Conservation (phyloP, 176 grass and related monocot species). For the Coix lacrymajobi region DNA sequence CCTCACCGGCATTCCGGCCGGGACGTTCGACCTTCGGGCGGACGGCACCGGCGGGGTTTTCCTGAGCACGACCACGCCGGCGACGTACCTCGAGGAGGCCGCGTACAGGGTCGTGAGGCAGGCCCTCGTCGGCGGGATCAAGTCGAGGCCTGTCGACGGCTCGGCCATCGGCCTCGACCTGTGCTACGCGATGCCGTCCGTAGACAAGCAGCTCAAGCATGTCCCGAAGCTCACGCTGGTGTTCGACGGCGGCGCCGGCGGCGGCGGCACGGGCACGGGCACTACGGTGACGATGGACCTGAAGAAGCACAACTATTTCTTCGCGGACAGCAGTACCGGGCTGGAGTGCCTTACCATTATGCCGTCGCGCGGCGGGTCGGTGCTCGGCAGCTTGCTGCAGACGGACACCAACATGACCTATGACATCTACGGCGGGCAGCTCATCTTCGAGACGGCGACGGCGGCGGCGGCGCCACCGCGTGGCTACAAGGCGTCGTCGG, state of each 20-base stretch:
- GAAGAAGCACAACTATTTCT: not conserved
- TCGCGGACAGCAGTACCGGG: not conserved
- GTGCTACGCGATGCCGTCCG: not conserved
- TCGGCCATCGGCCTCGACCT: not conserved
- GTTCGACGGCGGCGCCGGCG: not conserved
- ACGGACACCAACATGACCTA: not conserved
- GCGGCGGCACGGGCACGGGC: too few species aligned
- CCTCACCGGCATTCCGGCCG: not conserved
- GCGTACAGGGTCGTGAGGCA: not conserved
- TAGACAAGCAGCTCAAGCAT: not conserved
- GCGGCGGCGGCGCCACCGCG: not conserved
- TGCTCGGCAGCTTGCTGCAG: not conserved
- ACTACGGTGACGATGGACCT: not conserved
- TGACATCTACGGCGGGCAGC: not conserved
- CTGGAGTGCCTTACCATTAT: not conserved
- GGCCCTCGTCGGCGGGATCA: not conserved
- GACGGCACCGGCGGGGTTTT: not conserved
- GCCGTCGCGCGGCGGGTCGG: not conserved
- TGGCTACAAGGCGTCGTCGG: not conserved
- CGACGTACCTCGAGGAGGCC: not conserved
- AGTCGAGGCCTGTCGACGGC: not conserved
- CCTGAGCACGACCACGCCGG: not conserved
- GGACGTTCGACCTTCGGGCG: not conserved
- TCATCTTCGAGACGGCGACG: not conserved
- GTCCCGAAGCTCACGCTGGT: not conserved